Evolutionary conservation across 352 stramenopile species (phyloP), one percentile per base, ranked within the genome.

Genomic region (Globisporangium irregulare): DNA sequence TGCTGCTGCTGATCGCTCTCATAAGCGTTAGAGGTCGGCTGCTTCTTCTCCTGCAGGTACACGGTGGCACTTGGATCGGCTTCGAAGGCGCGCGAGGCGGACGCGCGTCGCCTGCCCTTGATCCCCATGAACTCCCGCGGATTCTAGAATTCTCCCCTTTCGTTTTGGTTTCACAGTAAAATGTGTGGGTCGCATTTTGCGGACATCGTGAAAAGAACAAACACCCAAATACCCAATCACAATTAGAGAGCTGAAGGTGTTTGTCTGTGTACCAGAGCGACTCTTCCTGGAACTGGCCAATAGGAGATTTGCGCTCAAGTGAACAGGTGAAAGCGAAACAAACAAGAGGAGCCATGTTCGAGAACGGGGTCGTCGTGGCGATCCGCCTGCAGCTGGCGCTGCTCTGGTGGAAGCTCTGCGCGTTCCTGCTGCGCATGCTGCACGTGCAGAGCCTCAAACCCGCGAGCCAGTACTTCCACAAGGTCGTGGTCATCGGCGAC

Each of bases 401-500:
- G 10, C 46, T 92, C 36, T 95, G 85, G 84, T 86, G 87, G 76
- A 74, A 76, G 53, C 62, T 92, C 48, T 93, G 87, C 72, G 73
- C 75, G 56, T 81, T 79, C 55, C 34, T 92, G 14, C 67, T 82
- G 34, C 68, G 80, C 32, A 59, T 81, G 20, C 32, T 87, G 29
- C 64, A 76, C 58, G 73, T 86, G 34, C 68, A 79, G 4, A 75
- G 78, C n/a, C 69, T 93, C 18, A 82, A 82, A 54, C 80, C 78
- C 20, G 59, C 77, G 20, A 81, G 62, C 57, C 73, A 95, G 69
- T 95, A 87, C 62, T 84, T 86, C 59, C 87, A 95, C 74, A 95
- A 95, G 67, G 75, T 90, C 50, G 83, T 94, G 62, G 72, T 95
- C 65, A 89, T 95, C 66, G 87, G 86, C 41, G 87, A 95, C 64